Conservation (phyloP, 1,139 yeast species). For the Protomyces pachydermus region DNA sequence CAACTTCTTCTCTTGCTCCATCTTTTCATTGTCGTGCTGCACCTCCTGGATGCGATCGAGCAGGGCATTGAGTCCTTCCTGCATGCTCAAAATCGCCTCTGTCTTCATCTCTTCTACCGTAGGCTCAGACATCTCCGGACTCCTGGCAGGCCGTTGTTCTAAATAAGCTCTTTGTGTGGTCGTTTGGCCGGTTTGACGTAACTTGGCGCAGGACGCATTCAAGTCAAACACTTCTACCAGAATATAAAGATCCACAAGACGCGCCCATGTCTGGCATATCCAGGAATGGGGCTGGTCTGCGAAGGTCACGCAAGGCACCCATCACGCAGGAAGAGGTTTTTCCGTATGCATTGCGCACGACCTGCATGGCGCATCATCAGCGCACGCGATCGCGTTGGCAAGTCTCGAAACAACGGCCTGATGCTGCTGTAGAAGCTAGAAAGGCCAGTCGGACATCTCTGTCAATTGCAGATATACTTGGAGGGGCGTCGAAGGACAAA, state of each 20-base stretch:
- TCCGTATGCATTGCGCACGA: neutral
- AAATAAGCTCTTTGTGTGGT: neutral
- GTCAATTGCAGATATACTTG: slow-evolving; percentile 14
- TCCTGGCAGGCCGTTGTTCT: neutral
- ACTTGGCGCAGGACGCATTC: neutral
- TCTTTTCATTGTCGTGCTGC: slow-evolving; percentile 9
- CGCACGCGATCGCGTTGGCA: neutral
- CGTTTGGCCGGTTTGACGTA: neutral
- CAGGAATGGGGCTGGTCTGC: neutral
- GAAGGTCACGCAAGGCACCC: neutral
- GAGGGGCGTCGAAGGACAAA: slow-evolving; percentile 10
- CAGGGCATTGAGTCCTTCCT: slow-evolving; percentile 14
- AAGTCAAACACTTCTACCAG: no score
- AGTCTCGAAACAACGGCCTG: neutral
- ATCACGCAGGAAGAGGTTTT: neutral
- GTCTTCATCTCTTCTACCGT: neutral
- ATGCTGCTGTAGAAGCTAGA: neutral
- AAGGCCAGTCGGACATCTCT: neutral
- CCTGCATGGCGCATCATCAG: neutral
- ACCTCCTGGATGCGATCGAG: slow-evolving; percentile 14
- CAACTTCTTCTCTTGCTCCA: slow-evolving; percentile 12
- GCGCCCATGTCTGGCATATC: neutral
- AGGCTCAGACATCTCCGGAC: neutral
- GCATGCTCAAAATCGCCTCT: slow-evolving; percentile 5
- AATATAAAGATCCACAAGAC: neutral